These are phyloP conservation scores for Auricularia cornea DNA, from an alignment of 768 basidiomycete genomes.

Conservation along the genomic window DNA sequence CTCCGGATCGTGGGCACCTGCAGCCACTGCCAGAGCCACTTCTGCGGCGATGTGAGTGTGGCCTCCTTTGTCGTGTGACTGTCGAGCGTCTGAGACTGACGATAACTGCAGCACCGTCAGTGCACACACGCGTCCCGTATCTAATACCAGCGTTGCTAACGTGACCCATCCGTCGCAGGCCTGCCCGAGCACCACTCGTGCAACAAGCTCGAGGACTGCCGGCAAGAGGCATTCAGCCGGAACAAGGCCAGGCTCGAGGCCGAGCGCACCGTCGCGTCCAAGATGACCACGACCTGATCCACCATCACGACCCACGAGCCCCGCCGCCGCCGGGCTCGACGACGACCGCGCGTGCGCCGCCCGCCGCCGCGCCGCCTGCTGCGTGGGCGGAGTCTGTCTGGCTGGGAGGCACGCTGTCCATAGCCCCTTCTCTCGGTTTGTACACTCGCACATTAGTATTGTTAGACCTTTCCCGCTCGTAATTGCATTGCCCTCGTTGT, in stretches of 20 bases:
- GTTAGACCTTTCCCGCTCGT: too few species aligned
- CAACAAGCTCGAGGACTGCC: conserved; percentile 73
- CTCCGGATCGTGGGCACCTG: conserved; percentile 82
- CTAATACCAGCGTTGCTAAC: conserved; percentile 7
- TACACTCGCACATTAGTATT: too few species aligned
- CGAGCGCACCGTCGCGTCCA: conserved; percentile 78
- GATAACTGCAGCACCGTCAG: conserved; percentile 37
- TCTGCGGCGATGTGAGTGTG: conserved; percentile 45
- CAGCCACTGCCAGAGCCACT: conserved; percentile 66
- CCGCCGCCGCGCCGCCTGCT: neutral
- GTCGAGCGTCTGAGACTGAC: too few species aligned
- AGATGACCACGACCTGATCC: conserved; percentile 70
- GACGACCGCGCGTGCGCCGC: neutral
- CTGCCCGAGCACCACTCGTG: conserved; percentile 85
- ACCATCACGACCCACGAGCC: neutral
- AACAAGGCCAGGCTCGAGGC: conserved; percentile 85
- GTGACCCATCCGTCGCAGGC: conserved; percentile 52
- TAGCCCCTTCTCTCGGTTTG: too few species aligned
- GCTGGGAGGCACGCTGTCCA: too few species aligned
- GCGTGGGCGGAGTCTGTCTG: too few species aligned
- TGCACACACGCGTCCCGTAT: conserved; percentile 11
- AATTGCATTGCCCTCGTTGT: too few species aligned
- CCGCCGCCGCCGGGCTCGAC: neutral
- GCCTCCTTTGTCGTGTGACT: too few species aligned
- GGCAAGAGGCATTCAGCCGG: conserved; percentile 78